A percentile compares a stretch with the other conserved stretches of the same genome.
These are phyloP conservation scores for Tricholoma hemisulphureum DNA, from an alignment of 768 basidiomycete species.

Conservation along the genomic window DNA sequence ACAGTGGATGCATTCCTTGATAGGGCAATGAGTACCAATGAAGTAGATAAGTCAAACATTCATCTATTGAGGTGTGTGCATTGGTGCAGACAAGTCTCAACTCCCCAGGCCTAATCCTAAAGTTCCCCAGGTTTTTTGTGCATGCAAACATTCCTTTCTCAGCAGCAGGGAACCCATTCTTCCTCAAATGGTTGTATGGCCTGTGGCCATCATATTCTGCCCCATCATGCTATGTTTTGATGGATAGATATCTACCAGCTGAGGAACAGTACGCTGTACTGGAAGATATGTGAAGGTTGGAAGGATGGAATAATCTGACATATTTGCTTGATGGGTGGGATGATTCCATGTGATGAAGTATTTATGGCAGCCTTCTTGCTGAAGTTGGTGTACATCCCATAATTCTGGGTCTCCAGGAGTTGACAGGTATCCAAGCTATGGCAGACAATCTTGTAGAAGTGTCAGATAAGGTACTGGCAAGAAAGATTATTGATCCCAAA, in stretches of 20 bases:
- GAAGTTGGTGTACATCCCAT: slow-evolving; percentile 4
- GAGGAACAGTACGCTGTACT: neutral
- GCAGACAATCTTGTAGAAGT: slow-evolving; percentile 22
- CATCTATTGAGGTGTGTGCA: neutral
- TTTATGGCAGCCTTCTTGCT: slow-evolving; percentile 4
- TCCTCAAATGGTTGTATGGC: neutral
- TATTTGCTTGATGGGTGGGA: slow-evolving; percentile 6
- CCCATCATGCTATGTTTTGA: neutral
- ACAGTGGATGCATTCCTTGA: neutral
- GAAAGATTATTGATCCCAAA: slow-evolving; percentile 16
- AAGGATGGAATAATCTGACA: neutral
- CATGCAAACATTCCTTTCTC: too few relatives aligned
- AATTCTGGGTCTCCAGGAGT: neutral
- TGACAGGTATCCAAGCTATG: neutral
- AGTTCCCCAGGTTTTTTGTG: neutral
- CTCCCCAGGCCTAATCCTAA: neutral
- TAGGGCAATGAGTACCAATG: neutral
- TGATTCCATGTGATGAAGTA: neutral
- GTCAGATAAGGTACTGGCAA: slow-evolving; percentile 14
- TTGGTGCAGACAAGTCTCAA: neutral
- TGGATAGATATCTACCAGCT: slow-evolving; percentile 2
- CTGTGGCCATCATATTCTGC: neutral
- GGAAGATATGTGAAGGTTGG: neutral
- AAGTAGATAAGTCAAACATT: neutral
- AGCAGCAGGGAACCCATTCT: too few relatives aligned